phyloP scores from a whole-genome alignment of 768 basidiomycete species.

The Rhodotorula graminis region DNA sequence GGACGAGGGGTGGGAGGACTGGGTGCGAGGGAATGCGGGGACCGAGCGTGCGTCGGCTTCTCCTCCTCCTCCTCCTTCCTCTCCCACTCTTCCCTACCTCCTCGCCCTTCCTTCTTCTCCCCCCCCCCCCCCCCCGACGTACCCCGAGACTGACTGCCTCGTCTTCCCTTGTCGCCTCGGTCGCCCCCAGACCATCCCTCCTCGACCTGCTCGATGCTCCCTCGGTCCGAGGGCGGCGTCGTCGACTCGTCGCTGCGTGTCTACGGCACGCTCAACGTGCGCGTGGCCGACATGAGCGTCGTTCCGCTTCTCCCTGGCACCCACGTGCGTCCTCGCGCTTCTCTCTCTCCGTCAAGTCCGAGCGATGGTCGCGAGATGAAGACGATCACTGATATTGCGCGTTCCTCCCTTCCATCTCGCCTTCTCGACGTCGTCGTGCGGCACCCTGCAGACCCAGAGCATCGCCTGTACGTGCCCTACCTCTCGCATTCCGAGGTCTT shows the following conservation, averaged over 20 bases:
- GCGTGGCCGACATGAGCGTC: slow-evolving; percentile 57
- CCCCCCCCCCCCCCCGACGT: too few species aligned
- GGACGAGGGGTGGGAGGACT: slow-evolving; percentile 3
- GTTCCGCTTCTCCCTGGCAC: slow-evolving; percentile 12
- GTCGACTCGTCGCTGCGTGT: slow-evolving; percentile 58
- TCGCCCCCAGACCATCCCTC: slow-evolving; percentile 11
- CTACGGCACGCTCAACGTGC: slow-evolving; percentile 58
- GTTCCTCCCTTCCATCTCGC: too few species aligned
- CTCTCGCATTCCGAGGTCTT: not conserved
- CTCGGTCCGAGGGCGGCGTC: slow-evolving; percentile 47
- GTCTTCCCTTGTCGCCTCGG: too few species aligned
- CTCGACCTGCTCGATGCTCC: slow-evolving; percentile 59
- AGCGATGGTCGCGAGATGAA: not conserved
- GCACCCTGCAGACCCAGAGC: not conserved
- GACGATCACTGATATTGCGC: not conserved
- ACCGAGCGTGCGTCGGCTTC: slow-evolving; percentile 4
- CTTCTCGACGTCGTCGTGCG: not conserved
- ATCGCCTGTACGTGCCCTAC: not conserved
- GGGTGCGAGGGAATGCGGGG: too few species aligned
- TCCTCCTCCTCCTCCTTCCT: not conserved
- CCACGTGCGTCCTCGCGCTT: not conserved
- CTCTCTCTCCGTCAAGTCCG: too few species aligned
- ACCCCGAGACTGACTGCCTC: too few species aligned
- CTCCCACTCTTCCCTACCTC: not conserved
- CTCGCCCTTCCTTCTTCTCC: too few species aligned